A percentile compares a stretch with the other conserved stretches of the same genome.
Evolutionary conservation across 1,284 basidiomycete genomes (phyloP).

Genomic region (Ustilago trichophora): DNA sequence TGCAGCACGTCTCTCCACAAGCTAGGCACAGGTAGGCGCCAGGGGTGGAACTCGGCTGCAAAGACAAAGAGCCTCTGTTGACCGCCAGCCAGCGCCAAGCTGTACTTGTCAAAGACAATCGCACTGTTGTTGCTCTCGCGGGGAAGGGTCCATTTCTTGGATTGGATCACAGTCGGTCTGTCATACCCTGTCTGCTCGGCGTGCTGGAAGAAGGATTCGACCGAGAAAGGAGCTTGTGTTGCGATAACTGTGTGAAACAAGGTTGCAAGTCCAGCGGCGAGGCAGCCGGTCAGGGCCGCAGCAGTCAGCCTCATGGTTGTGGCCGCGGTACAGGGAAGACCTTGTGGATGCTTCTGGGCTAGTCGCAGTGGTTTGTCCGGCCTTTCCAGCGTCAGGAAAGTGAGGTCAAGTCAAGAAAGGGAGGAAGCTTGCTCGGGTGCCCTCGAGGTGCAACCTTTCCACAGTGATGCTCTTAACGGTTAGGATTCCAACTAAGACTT

Average conservation of each 20-base stretch:
- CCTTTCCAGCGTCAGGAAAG: background rate
- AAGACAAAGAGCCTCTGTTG: slow-evolving; percentile 35
- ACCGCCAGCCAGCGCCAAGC: slow-evolving; percentile 31
- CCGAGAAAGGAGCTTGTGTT: slow-evolving; percentile 16
- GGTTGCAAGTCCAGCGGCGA: slow-evolving; percentile 4
- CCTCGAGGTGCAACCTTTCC: too few relatives aligned
- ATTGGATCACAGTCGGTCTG: background rate
- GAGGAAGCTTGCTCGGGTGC: too few relatives aligned
- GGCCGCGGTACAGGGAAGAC: too few relatives aligned
- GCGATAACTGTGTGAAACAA: slow-evolving; percentile 5
- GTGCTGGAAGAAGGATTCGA: background rate
- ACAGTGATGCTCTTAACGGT: too few relatives aligned
- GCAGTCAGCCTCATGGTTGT: slow-evolving; percentile 10
- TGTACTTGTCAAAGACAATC: slow-evolving; percentile 47
- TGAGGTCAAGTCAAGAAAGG: background rate
- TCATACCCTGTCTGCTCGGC: background rate
- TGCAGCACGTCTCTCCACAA: slow-evolving; percentile 84
- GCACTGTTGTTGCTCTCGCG: slow-evolving; percentile 31
- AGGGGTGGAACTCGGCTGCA: slow-evolving; percentile 78
- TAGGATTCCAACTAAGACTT: too few relatives aligned
- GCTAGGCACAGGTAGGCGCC: slow-evolving; percentile 79
- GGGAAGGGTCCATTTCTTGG: slow-evolving; percentile 28
- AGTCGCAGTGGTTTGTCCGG: too few relatives aligned
- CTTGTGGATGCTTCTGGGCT: too few relatives aligned
- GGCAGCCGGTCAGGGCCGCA: slow-evolving; percentile 10